A percentile compares a stretch with the other conserved stretches of the same genome.
phyloP scores from a whole-genome alignment of 352 stramenopile species.

The Phytopythium mirpurense region DNA sequence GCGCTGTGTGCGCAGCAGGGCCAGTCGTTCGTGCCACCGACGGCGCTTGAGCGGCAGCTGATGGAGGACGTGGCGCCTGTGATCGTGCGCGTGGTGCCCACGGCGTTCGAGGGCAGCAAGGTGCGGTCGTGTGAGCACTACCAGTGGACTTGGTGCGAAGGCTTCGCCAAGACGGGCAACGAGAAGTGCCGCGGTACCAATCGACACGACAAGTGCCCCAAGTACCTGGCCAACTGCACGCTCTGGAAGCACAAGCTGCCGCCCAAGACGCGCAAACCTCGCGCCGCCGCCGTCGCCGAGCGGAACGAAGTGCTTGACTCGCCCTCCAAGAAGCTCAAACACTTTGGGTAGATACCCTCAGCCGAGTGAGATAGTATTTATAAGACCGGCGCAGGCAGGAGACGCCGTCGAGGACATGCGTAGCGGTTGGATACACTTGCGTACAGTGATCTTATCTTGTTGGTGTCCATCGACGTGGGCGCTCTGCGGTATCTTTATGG shows the following conservation, averaged over 20 bases:
- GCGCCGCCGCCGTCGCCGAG: slow-evolving; percentile 16
- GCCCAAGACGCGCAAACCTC: slow-evolving; percentile 80
- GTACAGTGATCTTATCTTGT: no score
- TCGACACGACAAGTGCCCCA: slow-evolving; percentile 81
- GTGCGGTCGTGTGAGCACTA: slow-evolving; percentile 84
- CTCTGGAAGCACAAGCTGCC: slow-evolving; percentile 84
- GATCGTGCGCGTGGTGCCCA: slow-evolving; percentile 70
- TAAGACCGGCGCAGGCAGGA: no score
- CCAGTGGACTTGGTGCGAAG: slow-evolving; percentile 85
- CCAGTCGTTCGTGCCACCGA: slow-evolving; percentile 32
- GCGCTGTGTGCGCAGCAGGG: slow-evolving; percentile 49
- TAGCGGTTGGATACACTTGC: neutral
- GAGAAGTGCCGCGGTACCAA: slow-evolving; percentile 84
- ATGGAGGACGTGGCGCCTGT: slow-evolving; percentile 78
- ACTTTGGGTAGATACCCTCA: no score
- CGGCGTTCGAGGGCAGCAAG: slow-evolving; percentile 64
- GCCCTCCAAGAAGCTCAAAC: slow-evolving; percentile 78
- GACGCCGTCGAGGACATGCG: no score
- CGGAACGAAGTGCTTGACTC: slow-evolving; percentile 68
- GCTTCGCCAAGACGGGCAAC: slow-evolving; percentile 78
- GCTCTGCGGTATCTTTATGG: no score
- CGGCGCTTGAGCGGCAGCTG: slow-evolving; percentile 52
- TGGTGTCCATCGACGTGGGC: no score
- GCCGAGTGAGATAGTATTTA: no score
- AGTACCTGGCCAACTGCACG: slow-evolving; percentile 84